phyloP scores from a whole-genome alignment of 1,284 basidiomycete genomes.

The Sanghuangporus sanghuang region DNA sequence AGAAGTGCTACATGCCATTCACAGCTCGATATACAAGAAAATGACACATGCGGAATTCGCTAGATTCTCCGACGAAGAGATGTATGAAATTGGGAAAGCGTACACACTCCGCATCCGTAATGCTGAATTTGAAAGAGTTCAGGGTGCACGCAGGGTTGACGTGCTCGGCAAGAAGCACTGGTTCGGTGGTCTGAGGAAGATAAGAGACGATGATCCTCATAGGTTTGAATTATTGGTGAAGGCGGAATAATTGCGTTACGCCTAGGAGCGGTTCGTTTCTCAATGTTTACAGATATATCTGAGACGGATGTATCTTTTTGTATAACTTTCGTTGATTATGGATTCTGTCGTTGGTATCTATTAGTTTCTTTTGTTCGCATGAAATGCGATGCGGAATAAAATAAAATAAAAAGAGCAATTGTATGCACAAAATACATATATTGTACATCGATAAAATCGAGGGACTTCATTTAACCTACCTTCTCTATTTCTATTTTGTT shows the following conservation, averaged over 20 bases:
- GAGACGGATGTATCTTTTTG: too few species aligned
- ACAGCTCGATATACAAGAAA: slow-evolving; percentile 3
- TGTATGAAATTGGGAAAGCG: not conserved
- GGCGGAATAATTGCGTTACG: not conserved
- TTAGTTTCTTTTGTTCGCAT: too few species aligned
- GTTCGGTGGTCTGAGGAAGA: slow-evolving; percentile 10
- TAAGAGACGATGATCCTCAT: slow-evolving; percentile 5
- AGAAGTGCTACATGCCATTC: slow-evolving; percentile 1
- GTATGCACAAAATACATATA: too few species aligned
- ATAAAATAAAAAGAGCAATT: too few species aligned
- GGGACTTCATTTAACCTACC: too few species aligned
- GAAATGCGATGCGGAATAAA: not conserved
- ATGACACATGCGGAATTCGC: slow-evolving; percentile 16
- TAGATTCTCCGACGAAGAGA: not conserved
- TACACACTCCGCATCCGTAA: slow-evolving; percentile 11
- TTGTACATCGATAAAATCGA: too few species aligned
- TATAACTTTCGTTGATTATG: too few species aligned
- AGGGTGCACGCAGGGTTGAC: slow-evolving; percentile 15
- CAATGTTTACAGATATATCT: too few species aligned
- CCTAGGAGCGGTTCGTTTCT: too few species aligned
- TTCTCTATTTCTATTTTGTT: too few species aligned
- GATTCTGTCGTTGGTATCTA: too few species aligned
- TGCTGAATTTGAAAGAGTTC: slow-evolving; percentile 8
- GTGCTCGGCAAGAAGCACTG: slow-evolving; percentile 11
- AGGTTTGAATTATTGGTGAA: slow-evolving; percentile 8